These are phyloP conservation scores for Dianthus caryophyllus DNA, from an alignment of 148 eudicot genomes.

Conservation along the genomic window DNA sequence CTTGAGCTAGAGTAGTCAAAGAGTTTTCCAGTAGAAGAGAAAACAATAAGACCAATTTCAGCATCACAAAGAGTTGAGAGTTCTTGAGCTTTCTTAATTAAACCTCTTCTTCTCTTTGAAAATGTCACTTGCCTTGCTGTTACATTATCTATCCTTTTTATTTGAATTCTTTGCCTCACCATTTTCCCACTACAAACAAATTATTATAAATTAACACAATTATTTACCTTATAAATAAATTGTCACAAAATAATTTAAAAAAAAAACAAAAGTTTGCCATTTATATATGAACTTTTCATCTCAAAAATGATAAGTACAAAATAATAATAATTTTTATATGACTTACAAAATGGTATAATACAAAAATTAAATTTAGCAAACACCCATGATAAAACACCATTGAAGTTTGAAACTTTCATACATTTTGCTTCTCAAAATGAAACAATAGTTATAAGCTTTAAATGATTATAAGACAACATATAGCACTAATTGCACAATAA, in stretches of 20 bases:
- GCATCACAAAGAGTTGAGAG: conserved; percentile 44
- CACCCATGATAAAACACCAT: background rate
- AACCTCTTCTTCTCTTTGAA: conserved; percentile 44
- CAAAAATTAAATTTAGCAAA: conserved; percentile 3
- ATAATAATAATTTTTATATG: too few relatives aligned
- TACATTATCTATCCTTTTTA: conserved; percentile 41
- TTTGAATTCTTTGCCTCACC: conserved; percentile 41
- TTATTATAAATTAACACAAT: too few relatives aligned
- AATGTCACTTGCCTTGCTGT: conserved; percentile 43
- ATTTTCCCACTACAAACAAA: too few relatives aligned
- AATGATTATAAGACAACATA: background rate
- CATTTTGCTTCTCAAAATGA: background rate
- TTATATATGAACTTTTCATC: too few relatives aligned
- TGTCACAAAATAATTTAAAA: background rate
- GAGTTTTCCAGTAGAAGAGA: conserved; percentile 44
- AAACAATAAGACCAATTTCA: conserved; percentile 39
- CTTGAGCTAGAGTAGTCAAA: conserved; percentile 36
- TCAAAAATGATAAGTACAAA: too few relatives aligned
- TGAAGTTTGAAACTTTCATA: conserved; percentile 12
- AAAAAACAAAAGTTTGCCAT: background rate
- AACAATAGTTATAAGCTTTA: background rate
- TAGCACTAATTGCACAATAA: too few relatives aligned
- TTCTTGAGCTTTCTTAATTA: conserved; percentile 41
- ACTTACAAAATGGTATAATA: too few relatives aligned
- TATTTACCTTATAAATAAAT: too few relatives aligned